Percentiles rank a stretch among this genome's conserved stretches.
Evolutionary conservation across 2,329 filamentous ascomycete species (phyloP).

Genomic region (Alternaria alternata): DNA sequence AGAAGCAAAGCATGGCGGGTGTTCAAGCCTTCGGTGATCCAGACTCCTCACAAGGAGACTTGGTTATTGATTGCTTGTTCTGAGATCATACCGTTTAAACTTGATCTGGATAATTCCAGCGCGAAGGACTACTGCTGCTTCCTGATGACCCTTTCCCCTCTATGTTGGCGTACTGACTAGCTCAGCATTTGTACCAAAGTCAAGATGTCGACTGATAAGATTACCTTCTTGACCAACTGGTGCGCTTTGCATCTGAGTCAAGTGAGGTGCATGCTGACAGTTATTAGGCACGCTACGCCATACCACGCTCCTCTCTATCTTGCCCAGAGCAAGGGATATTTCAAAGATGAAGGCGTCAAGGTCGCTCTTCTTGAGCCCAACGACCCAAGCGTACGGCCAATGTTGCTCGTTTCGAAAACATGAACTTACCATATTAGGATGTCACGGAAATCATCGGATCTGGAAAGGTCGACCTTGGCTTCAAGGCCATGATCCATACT

Average conservation of each 20-base stretch:
- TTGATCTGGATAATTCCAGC: slow-evolving; percentile 90
- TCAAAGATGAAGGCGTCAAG: slow-evolving; percentile 77
- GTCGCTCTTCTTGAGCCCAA: slow-evolving; percentile 80
- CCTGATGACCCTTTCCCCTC: slow-evolving; percentile 49
- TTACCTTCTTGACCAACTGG: slow-evolving; percentile 86
- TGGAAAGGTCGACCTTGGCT: slow-evolving; percentile 78
- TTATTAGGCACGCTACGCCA: slow-evolving; percentile 77
- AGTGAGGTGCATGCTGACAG: slow-evolving; percentile 14
- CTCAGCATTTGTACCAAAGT: slow-evolving; percentile 55
- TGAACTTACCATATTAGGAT: slow-evolving; percentile 57
- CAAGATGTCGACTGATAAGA: slow-evolving; percentile 83
- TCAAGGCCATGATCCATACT: slow-evolving; percentile 87
- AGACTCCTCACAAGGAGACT: not conserved
- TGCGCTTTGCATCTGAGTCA: slow-evolving; percentile 50
- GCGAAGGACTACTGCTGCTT: slow-evolving; percentile 82
- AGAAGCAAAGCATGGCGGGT: slow-evolving; percentile 34
- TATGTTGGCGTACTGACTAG: slow-evolving; percentile 35
- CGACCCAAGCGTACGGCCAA: slow-evolving; percentile 69
- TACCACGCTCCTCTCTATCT: slow-evolving; percentile 82
- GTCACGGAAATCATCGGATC: slow-evolving; percentile 83
- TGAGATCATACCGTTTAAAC: slow-evolving; percentile 71
- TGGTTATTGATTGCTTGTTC: slow-evolving; percentile 18
- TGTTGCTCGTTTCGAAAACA: not conserved
- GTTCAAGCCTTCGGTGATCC: slow-evolving; percentile 16
- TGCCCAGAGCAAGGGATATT: slow-evolving; percentile 78